phyloP scores from a whole-genome alignment of 257 asterid genomes.

The Plantago ovata region DNA sequence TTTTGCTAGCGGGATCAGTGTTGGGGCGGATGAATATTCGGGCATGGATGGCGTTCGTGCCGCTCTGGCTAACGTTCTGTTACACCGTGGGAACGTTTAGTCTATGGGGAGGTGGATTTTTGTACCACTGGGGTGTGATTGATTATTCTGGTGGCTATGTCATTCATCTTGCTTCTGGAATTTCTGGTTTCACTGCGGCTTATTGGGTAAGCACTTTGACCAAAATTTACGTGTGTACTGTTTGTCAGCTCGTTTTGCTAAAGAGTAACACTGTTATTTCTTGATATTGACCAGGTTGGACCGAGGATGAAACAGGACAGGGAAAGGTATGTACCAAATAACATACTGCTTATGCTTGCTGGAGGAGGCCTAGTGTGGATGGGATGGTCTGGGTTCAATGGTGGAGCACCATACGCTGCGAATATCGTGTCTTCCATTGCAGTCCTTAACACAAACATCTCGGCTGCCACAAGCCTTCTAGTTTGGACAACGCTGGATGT shows the following conservation, averaged over 20 bases:
- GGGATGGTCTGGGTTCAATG: constrained; percentile 99
- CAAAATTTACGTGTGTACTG: not conserved
- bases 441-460: constrained; percentile 65
- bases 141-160: constrained; percentile 95
- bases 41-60: constrained; percentile 98
- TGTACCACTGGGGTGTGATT: constrained; percentile 90
- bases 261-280: no score
- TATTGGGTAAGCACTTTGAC: constrained; percentile 52
- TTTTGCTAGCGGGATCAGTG: constrained; percentile 76
- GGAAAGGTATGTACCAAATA: constrained; percentile 86
- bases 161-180: constrained; percentile 83
- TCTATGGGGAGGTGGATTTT: constrained; percentile 92
- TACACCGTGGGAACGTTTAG: constrained; percentile 82
- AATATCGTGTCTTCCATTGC: constrained; percentile 69
- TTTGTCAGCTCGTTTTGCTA: no score
- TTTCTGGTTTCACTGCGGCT: constrained; percentile 91
- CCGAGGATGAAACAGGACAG: constrained; percentile 79
- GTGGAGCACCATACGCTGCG: constrained; percentile 91
- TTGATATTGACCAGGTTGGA: constrained; percentile 49
- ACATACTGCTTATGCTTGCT: constrained; percentile 72
- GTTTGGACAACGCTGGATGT: constrained; percentile 91
- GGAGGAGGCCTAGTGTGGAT: constrained; percentile 93
- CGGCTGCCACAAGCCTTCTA: constrained; percentile 88
- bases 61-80: constrained; percentile 77
- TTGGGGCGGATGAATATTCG: constrained; percentile 81